Percentiles rank a stretch among this genome's conserved stretches.
Evolutionary conservation across 2,329 filamentous ascomycete genomes (phyloP).

Genomic region (Curvularia eragrostidis): DNA sequence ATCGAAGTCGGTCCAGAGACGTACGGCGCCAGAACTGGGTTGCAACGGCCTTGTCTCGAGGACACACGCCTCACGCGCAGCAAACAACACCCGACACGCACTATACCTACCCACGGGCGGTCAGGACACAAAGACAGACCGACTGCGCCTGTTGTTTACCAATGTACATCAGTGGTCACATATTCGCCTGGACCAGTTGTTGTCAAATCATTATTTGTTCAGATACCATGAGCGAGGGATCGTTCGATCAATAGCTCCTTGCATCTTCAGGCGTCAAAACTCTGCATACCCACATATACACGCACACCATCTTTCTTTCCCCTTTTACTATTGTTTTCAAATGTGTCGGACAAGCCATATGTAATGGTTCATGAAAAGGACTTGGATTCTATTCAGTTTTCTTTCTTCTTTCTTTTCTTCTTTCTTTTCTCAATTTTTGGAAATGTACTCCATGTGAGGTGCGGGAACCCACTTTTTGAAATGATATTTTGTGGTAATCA

Average conservation of each 20-base stretch:
- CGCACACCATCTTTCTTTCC: not conserved
- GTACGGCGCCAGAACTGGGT: not conserved
- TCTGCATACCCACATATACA: not conserved
- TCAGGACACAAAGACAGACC: not conserved
- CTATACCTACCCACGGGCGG: not conserved
- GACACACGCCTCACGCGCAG: not conserved
- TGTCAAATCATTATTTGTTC: not conserved
- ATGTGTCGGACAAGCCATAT: not conserved
- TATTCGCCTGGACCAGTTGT: not conserved
- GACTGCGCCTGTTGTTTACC: slow-evolving; percentile 5
- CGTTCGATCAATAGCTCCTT: not conserved
- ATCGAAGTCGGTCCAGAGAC: not conserved
- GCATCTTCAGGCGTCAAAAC: slow-evolving; percentile 2
- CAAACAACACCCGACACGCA: not conserved
- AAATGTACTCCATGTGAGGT: not conserved
- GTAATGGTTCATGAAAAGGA: not conserved
- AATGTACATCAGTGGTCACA: not conserved
- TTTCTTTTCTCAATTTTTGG: not conserved
- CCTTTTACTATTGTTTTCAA: not conserved
- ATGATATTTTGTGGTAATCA: not conserved
- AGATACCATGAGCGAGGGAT: not conserved
- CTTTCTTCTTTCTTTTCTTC: not conserved
- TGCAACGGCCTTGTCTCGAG: not conserved
- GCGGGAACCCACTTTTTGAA: too few species aligned
- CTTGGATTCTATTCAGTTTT: not conserved